Evolutionary conservation across 78 protist genomes (phyloP).

Genomic region (Dictyostelium capitatum): DNA sequence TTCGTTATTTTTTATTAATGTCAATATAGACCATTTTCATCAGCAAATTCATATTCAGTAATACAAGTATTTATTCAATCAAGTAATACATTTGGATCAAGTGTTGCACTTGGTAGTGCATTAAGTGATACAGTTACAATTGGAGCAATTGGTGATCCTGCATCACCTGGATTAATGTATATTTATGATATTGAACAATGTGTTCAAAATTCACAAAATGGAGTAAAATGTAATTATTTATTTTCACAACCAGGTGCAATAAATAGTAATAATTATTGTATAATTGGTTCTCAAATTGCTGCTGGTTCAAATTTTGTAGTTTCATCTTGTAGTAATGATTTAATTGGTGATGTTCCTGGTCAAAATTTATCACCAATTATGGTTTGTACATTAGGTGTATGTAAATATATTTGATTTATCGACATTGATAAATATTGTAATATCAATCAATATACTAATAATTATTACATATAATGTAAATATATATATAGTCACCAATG

Average conservation of each 20-base stretch:
- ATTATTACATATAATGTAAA: too few relatives aligned
- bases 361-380: constrained; percentile 14
- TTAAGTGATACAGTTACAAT: background rate
- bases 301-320: constrained; percentile 48
- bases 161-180: background rate
- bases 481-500: too few relatives aligned
- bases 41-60: background rate
- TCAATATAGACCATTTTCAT: background rate
- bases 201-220: background rate
- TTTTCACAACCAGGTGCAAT: background rate
- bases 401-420: background rate
- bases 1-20: too few relatives aligned
- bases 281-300: constrained; percentile 13
- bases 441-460: too few relatives aligned
- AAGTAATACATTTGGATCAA: constrained; percentile 25
- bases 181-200: constrained; percentile 20
- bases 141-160: constrained; percentile 24
- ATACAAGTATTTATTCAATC: background rate
- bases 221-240: background rate
- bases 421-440: background rate
- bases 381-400: constrained; percentile 47
- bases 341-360: background rate
- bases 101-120: constrained; percentile 38
- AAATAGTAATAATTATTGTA: background rate
- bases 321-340: constrained; percentile 21